Conservation (phyloP, 2,329 filamentous ascomycete genomes). For the Geoglossum cookeanum region DNA sequence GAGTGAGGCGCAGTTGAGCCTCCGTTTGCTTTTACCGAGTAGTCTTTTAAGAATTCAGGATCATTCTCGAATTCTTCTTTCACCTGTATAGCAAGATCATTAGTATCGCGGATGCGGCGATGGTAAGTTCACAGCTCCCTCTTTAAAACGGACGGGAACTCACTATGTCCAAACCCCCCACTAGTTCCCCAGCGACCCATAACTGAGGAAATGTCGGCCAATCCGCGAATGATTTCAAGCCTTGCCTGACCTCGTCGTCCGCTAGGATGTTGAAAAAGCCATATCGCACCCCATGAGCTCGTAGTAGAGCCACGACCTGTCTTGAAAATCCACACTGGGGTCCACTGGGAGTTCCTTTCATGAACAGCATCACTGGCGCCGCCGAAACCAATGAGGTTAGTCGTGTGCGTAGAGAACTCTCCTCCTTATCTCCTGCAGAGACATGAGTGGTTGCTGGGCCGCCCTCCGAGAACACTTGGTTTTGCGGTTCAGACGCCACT, state of each 20-base stretch:
- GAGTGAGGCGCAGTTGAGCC: background rate
- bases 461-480: conserved; percentile 23
- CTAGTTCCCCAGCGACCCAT: conserved; percentile 76
- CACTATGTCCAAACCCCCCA: conserved; percentile 92
- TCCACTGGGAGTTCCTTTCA: conserved; percentile 82
- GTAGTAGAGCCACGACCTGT: conserved; percentile 67
- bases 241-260: conserved; percentile 91
- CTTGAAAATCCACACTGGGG: conserved; percentile 88
- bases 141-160: conserved; percentile 21
- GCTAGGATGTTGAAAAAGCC: conserved; percentile 98
- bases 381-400: conserved; percentile 78
- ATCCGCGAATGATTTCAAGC: conserved; percentile 90
- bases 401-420: conserved; percentile 70
- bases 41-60: conserved; percentile 62
- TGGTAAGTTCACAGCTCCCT: conserved; percentile 10
- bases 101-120: conserved; percentile 3
- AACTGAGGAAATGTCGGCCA: conserved; percentile 97
- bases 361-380: conserved; percentile 94
- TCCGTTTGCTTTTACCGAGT: conserved; percentile 28
- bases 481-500: conserved; percentile 22
- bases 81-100: conserved; percentile 34
- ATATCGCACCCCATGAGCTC: conserved; percentile 84
- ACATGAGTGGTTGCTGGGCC: conserved; percentile 27
- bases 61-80: conserved; percentile 84
- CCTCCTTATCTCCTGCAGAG: conserved; percentile 24